phyloP scores from a whole-genome alignment of 2,329 filamentous ascomycete genomes.

The Botryotinia globosa region DNA sequence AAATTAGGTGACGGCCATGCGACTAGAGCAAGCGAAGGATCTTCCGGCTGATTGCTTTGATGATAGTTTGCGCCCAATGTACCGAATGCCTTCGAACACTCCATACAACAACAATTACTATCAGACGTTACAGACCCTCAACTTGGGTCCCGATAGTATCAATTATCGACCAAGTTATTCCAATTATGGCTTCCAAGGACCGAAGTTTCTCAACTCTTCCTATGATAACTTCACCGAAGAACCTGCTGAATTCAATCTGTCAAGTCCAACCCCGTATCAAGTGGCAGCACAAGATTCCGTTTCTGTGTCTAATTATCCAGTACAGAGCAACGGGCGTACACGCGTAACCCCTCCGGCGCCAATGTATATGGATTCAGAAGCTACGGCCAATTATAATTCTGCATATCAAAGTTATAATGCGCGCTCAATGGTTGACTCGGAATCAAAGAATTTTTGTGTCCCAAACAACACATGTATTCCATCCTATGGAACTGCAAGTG shows the following conservation, averaged over 20 bases:
- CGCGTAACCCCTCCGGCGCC: not conserved
- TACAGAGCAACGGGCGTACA: slow-evolving; percentile 1
- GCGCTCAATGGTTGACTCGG: slow-evolving; percentile 11
- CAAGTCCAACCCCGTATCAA: slow-evolving; percentile 5
- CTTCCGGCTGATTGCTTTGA: slow-evolving; percentile 3
- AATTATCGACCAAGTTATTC: not conserved
- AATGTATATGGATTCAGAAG: slow-evolving; percentile 12
- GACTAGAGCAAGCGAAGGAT: slow-evolving; percentile 12
- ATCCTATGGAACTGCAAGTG: not conserved
- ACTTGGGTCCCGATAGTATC: not conserved
- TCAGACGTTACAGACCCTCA: not conserved
- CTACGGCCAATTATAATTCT: not conserved
- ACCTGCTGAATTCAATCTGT: slow-evolving; percentile 4
- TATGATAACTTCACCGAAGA: slow-evolving; percentile 10
- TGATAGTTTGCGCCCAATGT: slow-evolving; percentile 11
- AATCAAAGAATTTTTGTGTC: slow-evolving; percentile 13
- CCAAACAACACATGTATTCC: not conserved
- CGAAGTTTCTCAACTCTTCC: not conserved
- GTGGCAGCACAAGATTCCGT: slow-evolving; percentile 1
- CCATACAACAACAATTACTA: not conserved
- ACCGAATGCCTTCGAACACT: not conserved
- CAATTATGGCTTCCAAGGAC: slow-evolving; percentile 2
- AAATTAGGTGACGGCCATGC: slow-evolving; percentile 31
- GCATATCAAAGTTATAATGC: slow-evolving; percentile 12
- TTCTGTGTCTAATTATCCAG: slow-evolving; percentile 16